Evolutionary conservation across 257 asterid genomes (phyloP).

Genomic region (Solanum tarijense): DNA sequence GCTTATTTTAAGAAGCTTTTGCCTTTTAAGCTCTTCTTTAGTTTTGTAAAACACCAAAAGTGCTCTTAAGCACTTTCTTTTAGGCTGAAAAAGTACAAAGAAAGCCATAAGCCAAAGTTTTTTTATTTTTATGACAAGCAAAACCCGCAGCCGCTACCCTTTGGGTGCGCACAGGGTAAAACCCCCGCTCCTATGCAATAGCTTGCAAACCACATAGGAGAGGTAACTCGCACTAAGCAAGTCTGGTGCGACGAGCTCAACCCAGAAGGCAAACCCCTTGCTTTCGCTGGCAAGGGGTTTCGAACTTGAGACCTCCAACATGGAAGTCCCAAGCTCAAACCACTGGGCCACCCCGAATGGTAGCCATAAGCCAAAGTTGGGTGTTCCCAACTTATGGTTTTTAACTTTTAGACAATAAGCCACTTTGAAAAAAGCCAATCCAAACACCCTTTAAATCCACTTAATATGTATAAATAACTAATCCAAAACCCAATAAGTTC

Average conservation of each 20-base stretch:
- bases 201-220: too few relatives aligned
- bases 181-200: too few relatives aligned
- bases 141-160: too few relatives aligned
- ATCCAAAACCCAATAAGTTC: background rate
- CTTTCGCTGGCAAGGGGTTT: too few relatives aligned
- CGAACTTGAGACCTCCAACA: too few relatives aligned
- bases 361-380: background rate
- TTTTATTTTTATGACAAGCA: too few relatives aligned
- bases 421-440: background rate
- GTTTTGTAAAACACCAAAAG: background rate
- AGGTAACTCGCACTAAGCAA: too few relatives aligned
- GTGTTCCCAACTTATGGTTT: background rate
- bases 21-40: background rate
- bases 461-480: background rate
- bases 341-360: too few relatives aligned
- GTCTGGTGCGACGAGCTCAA: too few relatives aligned
- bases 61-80: background rate
- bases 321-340: too few relatives aligned
- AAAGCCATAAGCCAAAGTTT: background rate
- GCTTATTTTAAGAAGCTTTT: background rate
- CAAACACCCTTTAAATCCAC: background rate
- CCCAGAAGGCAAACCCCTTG: too few relatives aligned
- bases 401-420: background rate
- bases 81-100: background rate
- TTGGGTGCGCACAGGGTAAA: too few relatives aligned